Evolutionary conservation across 192 early-diverging fungal species (phyloP).

Genomic region (Mortierella hygrophila): DNA sequence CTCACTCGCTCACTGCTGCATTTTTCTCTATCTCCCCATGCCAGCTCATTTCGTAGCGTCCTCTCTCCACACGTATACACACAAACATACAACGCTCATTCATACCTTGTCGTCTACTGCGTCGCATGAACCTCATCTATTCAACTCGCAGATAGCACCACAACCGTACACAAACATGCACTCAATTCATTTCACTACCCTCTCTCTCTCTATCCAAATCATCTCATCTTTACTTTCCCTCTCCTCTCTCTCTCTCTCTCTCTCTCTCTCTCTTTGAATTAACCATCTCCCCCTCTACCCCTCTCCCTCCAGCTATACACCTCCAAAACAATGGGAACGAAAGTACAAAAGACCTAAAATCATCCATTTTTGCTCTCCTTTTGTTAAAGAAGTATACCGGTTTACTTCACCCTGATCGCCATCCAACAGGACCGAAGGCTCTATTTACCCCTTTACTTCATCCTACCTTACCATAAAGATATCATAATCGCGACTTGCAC

Average conservation of each 20-base stretch:
- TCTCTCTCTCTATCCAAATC: background rate
- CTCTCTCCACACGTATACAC: background rate
- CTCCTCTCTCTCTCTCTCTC: too few relatives aligned
- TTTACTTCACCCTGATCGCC: background rate
- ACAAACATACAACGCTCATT: background rate
- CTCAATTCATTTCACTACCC: background rate
- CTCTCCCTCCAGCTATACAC: too few relatives aligned
- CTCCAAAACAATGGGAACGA: too few relatives aligned
- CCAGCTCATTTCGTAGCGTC: background rate
- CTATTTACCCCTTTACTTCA: background rate
- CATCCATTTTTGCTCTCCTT: background rate
- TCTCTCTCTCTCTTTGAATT: too few relatives aligned
- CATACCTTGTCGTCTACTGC: background rate
- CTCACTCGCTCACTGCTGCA: too few relatives aligned
- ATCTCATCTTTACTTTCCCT: background rate
- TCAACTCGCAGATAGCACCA: background rate
- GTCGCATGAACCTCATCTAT: background rate
- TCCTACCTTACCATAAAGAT: background rate
- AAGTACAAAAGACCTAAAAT: too few relatives aligned
- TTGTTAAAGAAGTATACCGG: background rate
- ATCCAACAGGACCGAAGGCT: background rate
- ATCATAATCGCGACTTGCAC: background rate
- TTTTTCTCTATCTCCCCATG: background rate
- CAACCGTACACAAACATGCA: conserved; percentile 22
- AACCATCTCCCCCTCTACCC: too few relatives aligned